Base-by-base conservation (phyloP, 306 rosid genomes). In the Alnus rubra region DNA sequence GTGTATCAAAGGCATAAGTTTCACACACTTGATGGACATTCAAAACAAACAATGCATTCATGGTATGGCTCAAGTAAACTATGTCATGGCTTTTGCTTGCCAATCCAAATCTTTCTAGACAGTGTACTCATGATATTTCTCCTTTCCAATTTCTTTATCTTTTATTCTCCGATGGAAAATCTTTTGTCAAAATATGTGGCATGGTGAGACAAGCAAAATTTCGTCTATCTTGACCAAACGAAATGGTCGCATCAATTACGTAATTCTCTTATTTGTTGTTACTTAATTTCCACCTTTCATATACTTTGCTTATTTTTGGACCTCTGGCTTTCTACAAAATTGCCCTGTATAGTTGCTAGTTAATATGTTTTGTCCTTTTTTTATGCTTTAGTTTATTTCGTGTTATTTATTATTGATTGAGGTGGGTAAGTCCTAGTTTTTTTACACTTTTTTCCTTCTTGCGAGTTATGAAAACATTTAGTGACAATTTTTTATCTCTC, bases 401-500 rank as follows among this genome's bases (percentile, higher is more conserved):
- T 75, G 50, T 71, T 48, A 45, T 69, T 15, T 50, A 50, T 50
- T 65, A 81, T 77, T 73, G 72, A 18, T 71, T 78, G 44, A 74
- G 78, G 71, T 30, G 10, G 9, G 71, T 67, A 56, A 54, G 67
- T 63, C 45, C 69, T 44, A 82, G 51, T 7, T 69, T 47, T 52
- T 80, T 69, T 76, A 62, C 55, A 4, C 28, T 78, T 76, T 37
- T 74, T 74, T 68, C 74, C 58, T 63, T 81, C 78, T 53, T 80
- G 53, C 48, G 55, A 77, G 15, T 33, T 51, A 52, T 74, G 80
- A 81, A 77, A 67, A 77, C 79, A 23, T 78, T 82, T 48, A 73
- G 79, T 62, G 33, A 65, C 73, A 74, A 54, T 33, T 74, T 54
- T 88, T 60, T 78, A 62, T 48, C 76, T 71, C 74, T 84, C 78